A percentile compares a stretch with the other conserved stretches of the same genome.
Conservation (phyloP, 2,329 filamentous ascomycete species). For the Pyrenophora tritici-repentis region DNA sequence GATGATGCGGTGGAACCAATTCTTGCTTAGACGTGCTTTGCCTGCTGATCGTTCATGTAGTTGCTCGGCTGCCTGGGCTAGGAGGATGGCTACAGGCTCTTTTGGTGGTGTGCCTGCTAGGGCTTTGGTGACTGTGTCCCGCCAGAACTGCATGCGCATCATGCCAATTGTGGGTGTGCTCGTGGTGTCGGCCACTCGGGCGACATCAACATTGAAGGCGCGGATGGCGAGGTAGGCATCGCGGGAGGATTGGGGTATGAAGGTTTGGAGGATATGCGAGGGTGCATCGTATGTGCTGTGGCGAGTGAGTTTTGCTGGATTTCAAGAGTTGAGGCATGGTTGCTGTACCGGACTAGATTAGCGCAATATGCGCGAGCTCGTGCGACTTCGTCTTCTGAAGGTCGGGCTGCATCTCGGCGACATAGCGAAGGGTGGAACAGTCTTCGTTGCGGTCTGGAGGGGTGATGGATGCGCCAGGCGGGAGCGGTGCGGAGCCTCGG, state of each 20-base stretch:
- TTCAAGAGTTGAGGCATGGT: conserved; percentile 26
- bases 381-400: conserved; percentile 55
- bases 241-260: conserved; percentile 74
- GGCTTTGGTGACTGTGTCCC: conserved; percentile 78
- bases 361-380: conserved; percentile 63
- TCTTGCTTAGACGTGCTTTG: conserved; percentile 57
- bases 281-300: conserved; percentile 83
- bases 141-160: conserved; percentile 95
- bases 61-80: conserved; percentile 72
- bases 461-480: conserved; percentile 20
- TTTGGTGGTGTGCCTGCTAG: conserved; percentile 80
- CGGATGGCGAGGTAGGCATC: conserved; percentile 90
- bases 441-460: conserved; percentile 14
- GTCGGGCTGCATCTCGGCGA: conserved; percentile 25
- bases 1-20: conserved; percentile 71
- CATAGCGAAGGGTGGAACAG: conserved; percentile 31
- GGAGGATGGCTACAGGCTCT: conserved; percentile 86
- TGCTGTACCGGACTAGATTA: conserved; percentile 59
- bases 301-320: no score
- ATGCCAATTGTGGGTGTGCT: conserved; percentile 84
- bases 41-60: conserved; percentile 55
- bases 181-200: conserved; percentile 85
- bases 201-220: conserved; percentile 90
- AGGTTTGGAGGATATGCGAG: conserved; percentile 82
- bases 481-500: conserved; percentile 26